Evolutionary conservation across 768 basidiomycete species (phyloP), one percentile per base, ranked within the genome.

Genomic region (Flagelloscypha sp.): DNA sequence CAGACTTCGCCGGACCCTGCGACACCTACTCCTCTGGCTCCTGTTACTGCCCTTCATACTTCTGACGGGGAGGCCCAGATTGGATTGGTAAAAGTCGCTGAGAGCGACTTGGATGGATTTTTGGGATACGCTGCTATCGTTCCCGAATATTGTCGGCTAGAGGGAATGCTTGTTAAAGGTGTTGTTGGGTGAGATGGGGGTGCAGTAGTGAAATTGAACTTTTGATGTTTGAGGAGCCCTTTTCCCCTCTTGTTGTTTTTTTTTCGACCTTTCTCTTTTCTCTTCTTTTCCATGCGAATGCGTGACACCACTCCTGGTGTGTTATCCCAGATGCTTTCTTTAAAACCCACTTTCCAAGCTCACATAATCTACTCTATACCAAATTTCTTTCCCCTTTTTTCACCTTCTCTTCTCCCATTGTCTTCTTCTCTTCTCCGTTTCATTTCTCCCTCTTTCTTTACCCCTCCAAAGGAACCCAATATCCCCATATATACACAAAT

Each of bases 121-220:
- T 72, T 85, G 75, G 74, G 80, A 0, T 90, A 90, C 52, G 84
- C 85, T 13, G 75, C 84, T 23, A 82, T 88, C 52, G 80, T 89
- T 12, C 82, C 84, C 18, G 87, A 90, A 59, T 89, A 77, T 54
- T 76, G 73, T 61, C 65, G 87, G 27, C 57, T 90, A 45, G 87
- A 90, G 58, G 70, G 74, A 8, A 79, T 89, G 72, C 56, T 88
- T 33, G 70, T 79, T 45, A 87, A 85, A 49, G 67, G 63, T 17
- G 69, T 70, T 30, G 66, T 71, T 16, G 70, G 47, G 62, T 33
- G 37, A 19, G 30, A 22, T 24, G 12, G 29, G 15, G 31, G 30
- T n/a, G n/a, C n/a, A n/a, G n/a, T n/a, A n/a, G n/a, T n/a, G n/a
- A n/a, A n/a, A n/a, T n/a, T n/a, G n/a, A n/a, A n/a, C n/a, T n/a